These are phyloP conservation scores for Coemansia sp. DNA, from an alignment of 192 early-diverging fungal species.

Conservation along the genomic window DNA sequence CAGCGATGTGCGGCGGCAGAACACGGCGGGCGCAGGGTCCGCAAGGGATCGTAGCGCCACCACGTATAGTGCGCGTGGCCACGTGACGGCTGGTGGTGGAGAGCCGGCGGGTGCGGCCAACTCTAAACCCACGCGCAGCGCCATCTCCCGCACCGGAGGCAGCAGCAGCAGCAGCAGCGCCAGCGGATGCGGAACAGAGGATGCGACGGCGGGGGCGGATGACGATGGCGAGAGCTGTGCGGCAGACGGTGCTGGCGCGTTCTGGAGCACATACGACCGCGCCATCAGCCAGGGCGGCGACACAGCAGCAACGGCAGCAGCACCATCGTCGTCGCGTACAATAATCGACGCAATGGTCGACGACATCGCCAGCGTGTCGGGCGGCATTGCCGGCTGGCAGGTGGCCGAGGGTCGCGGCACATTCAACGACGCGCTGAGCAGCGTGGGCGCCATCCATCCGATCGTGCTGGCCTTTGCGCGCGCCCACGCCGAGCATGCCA, in stretches of 20 bases:
- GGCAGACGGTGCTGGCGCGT: constrained; percentile 8
- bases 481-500: constrained; percentile 28
- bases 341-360: constrained; percentile 48
- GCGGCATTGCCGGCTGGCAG: constrained; percentile 31
- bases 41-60: not conserved
- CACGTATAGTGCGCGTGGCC: constrained; percentile 1
- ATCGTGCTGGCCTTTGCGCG: constrained; percentile 38
- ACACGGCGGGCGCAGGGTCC: not conserved
- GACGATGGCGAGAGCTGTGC: not conserved
- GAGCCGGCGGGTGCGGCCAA: not conserved
- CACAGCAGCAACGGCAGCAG: not conserved
- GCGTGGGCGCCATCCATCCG: constrained; percentile 28
- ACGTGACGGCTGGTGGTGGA: not conserved
- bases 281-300: constrained; percentile 33
- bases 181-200: not conserved
- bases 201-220: not conserved
- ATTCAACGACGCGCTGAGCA: constrained; percentile 46
- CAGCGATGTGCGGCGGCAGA: not conserved
- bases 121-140: not conserved
- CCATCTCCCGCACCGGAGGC: not conserved
- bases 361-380: constrained; percentile 13
- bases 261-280: constrained; percentile 38
- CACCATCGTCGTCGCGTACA: not conserved
- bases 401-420: constrained; percentile 34
- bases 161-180: not conserved